Conservation (phyloP, 257 asterid species). For the Nicotiana knightiana region DNA sequence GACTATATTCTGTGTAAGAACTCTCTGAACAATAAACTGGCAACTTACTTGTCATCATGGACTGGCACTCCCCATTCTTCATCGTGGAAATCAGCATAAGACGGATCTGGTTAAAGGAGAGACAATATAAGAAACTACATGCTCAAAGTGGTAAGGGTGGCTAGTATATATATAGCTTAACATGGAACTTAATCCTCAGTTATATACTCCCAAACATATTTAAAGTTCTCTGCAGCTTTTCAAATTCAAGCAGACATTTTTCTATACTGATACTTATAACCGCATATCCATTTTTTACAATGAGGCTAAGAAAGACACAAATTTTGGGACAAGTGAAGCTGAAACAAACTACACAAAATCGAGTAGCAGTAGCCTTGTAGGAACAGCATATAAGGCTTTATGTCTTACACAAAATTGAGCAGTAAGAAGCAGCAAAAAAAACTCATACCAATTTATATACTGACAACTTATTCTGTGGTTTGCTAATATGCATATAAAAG, state of each 20-base stretch:
- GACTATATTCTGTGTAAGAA: constrained; percentile 10
- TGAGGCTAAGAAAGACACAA: neutral
- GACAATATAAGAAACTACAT: constrained; percentile 15
- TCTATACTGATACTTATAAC: neutral
- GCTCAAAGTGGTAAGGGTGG: constrained; percentile 13
- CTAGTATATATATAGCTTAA: constrained; percentile 1
- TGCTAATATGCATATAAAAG: neutral
- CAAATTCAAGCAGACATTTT: neutral
- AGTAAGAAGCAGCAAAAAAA: neutral
- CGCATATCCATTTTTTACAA: neutral
- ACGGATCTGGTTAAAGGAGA: constrained; percentile 28
- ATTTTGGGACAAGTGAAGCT: neutral
- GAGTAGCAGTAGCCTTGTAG: neutral
- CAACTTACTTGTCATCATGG: constrained; percentile 60
- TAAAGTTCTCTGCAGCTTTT: neutral
- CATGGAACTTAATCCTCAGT: neutral
- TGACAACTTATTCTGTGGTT: neutral
- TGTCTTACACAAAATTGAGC: neutral
- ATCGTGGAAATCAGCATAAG: constrained; percentile 42
- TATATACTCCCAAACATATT: neutral
- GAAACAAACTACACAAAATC: neutral
- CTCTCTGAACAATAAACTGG: constrained; percentile 10
- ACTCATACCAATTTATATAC: neutral
- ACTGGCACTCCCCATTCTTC: constrained; percentile 59
- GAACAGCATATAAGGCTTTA: neutral